Percentiles rank a stretch among this genome's conserved stretches.
phyloP scores from a whole-genome alignment of 768 basidiomycete species.

The Erythrobasidium yunnanense region DNA sequence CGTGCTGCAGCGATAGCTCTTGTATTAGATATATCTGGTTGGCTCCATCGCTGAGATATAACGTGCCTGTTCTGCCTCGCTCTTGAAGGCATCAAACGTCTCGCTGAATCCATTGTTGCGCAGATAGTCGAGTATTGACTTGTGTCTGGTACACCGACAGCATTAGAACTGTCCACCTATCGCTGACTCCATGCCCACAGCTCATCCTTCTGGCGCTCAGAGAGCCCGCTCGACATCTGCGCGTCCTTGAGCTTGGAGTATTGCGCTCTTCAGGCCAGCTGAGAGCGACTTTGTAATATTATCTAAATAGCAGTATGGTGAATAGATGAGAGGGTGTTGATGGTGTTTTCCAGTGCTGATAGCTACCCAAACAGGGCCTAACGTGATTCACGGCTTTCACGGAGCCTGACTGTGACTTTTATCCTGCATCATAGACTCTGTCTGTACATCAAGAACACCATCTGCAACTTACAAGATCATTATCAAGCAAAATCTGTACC shows the following conservation, averaged over 20 bases:
- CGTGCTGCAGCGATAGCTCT: slow-evolving; percentile 34
- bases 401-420: too few relatives aligned
- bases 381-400: too few relatives aligned
- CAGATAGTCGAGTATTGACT: slow-evolving; percentile 43
- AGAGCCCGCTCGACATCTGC: slow-evolving; percentile 6
- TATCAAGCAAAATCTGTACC: too few relatives aligned
- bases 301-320: too few relatives aligned
- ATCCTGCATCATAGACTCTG: too few relatives aligned
- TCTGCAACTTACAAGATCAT: too few relatives aligned
- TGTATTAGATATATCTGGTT: background rate
- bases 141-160: slow-evolving; percentile 36
- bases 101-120: slow-evolving; percentile 37
- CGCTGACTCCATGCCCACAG: background rate
- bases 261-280: too few relatives aligned
- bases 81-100: slow-evolving; percentile 35
- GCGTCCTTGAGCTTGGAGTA: background rate
- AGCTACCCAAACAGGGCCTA: too few relatives aligned
- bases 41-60: background rate
- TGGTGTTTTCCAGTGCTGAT: too few relatives aligned
- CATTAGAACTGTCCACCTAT: background rate
- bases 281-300: too few relatives aligned
- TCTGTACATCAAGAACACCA: too few relatives aligned
- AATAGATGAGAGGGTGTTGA: too few relatives aligned
- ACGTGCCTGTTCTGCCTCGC: slow-evolving; percentile 32
- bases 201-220: slow-evolving; percentile 29